Conservation (phyloP, 352 stramenopile species). For the Phytophthora chlamydospora region DNA sequence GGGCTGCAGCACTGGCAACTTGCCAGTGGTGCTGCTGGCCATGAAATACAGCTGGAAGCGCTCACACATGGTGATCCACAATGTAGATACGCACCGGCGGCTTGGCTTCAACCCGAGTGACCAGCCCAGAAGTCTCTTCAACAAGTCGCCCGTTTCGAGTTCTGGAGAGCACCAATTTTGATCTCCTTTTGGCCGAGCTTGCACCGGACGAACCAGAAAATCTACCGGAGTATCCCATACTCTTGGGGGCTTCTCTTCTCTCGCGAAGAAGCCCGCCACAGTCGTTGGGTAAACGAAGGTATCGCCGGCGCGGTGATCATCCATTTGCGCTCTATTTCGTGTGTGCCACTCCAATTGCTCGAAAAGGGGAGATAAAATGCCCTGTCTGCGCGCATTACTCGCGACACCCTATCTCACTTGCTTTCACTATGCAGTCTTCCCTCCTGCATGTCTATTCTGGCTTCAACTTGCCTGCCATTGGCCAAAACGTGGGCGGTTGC, state of each 20-base stretch:
- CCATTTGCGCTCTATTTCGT: neutral
- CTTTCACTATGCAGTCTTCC: conserved; percentile 4
- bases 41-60: neutral
- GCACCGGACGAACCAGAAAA: neutral
- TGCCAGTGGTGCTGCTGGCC: neutral
- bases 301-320: neutral
- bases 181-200: too few species aligned
- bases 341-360: neutral
- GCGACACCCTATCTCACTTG: conserved; percentile 15
- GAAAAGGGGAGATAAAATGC: conserved; percentile 3
- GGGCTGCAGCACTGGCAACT: conserved; percentile 4
- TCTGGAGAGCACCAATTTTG: too few species aligned
- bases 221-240: neutral
- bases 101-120: neutral
- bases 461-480: conserved; percentile 11
- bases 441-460: conserved; percentile 13
- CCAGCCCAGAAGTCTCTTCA: too few species aligned
- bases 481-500: conserved; percentile 1
- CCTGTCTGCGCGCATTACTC: conserved; percentile 8
- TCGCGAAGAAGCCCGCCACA: too few species aligned
- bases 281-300: neutral
- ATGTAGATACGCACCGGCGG: neutral
- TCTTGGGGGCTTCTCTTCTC: neutral
- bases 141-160: too few species aligned
- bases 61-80: too few species aligned